These are phyloP conservation scores for Schizochytrium sp. DNA, from an alignment of 108 stramenopile species.

Conservation along the genomic window DNA sequence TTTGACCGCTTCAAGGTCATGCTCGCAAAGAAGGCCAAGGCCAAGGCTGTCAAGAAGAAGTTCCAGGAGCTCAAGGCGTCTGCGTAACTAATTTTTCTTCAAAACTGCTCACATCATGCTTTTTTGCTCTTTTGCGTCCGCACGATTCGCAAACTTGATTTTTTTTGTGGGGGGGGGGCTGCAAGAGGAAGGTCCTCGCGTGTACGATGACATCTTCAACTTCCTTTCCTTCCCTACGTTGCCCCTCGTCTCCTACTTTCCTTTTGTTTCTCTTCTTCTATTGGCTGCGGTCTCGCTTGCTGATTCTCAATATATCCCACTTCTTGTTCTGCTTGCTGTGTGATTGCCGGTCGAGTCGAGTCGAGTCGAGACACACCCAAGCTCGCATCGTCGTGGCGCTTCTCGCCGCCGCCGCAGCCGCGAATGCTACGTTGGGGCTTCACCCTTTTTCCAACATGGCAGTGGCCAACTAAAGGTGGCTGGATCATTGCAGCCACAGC, in stretches of 20 bases:
- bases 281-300: neutral
- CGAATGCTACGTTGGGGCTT: no score
- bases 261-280: neutral
- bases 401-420: neutral
- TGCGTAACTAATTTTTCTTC: neutral
- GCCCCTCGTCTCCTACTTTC: neutral
- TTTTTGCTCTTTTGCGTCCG: no score
- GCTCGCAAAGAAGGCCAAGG: conserved; percentile 87
- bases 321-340: neutral
- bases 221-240: neutral
- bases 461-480: no score
- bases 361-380: neutral
- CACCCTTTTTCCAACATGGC: no score
- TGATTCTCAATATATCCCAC: no score
- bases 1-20: conserved; percentile 98
- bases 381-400: neutral
- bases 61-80: conserved; percentile 59
- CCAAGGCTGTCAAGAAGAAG: conserved; percentile 74
- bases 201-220: neutral
- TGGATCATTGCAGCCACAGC: no score
- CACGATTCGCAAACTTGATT: no score
- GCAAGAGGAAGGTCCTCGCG: no score
- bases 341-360: neutral
- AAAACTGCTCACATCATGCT: no score
- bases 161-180: no score